These are phyloP conservation scores for Colletotrichum sp. DNA, from an alignment of 2,329 filamentous ascomycete genomes.

Conservation along the genomic window DNA sequence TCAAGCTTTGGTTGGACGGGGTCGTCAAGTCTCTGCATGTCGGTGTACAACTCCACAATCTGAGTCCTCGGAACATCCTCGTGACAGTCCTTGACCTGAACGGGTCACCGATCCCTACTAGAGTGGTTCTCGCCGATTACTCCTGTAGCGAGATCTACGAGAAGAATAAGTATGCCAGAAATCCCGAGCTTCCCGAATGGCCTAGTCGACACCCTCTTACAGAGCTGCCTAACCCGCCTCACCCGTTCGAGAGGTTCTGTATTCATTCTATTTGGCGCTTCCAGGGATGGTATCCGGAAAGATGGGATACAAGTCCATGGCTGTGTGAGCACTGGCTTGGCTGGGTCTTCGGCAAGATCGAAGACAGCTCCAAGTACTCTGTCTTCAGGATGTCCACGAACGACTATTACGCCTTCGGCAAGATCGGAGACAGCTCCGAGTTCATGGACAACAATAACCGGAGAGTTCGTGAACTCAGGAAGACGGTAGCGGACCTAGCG, in stretches of 20 bases:
- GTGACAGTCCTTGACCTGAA: background rate
- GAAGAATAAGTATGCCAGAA: background rate
- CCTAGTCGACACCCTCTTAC: background rate
- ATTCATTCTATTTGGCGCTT: too few species aligned
- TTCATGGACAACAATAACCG: too few species aligned
- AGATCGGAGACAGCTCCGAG: too few species aligned
- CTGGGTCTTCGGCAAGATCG: too few species aligned
- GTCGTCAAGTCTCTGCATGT: background rate
- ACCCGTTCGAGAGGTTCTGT: background rate
- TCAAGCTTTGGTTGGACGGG: background rate
- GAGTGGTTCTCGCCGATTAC: background rate
- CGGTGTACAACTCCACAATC: background rate
- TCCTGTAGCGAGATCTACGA: background rate
- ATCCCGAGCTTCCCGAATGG: background rate
- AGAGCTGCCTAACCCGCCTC: background rate
- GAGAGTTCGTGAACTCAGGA: too few species aligned
- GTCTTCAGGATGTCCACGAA: too few species aligned
- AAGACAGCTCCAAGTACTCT: too few species aligned
- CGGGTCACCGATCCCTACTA: background rate
- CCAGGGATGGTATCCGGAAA: too few species aligned
- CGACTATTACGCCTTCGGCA: too few species aligned
- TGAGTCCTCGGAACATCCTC: fast-evolving
- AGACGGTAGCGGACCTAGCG: too few species aligned
- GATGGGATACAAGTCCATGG: too few species aligned
- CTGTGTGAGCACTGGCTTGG: too few species aligned